Percentiles rank a stretch among this genome's conserved stretches.
Evolutionary conservation across 768 basidiomycete species (phyloP).

Genomic region (Phaeotremella skinneri): DNA sequence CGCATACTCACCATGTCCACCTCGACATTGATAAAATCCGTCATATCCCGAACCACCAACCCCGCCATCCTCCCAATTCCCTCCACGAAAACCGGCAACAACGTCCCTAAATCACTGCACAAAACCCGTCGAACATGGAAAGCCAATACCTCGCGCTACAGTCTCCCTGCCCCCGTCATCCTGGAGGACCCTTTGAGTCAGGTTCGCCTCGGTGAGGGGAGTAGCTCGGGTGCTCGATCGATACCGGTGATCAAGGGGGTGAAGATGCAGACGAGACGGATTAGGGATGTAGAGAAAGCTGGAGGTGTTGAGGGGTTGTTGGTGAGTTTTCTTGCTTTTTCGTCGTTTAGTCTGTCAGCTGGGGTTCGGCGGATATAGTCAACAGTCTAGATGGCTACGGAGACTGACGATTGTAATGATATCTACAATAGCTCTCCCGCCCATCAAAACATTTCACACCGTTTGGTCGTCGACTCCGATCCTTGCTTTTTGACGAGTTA

Average conservation of each 20-base stretch:
- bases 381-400: no score
- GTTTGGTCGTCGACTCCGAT: constrained; percentile 42
- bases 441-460: constrained; percentile 40
- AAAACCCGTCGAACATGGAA: constrained; percentile 47
- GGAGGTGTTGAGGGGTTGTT: constrained; percentile 50
- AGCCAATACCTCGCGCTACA: constrained; percentile 40
- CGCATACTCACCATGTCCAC: constrained; percentile 11
- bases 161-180: constrained; percentile 24
- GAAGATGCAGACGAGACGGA: constrained; percentile 43
- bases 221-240: not conserved
- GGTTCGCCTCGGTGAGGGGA: not conserved
- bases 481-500: constrained; percentile 39
- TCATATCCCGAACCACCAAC: constrained; percentile 33
- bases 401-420: not conserved
- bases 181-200: not conserved
- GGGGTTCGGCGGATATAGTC: no score
- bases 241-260: constrained; percentile 35
- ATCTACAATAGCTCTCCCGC: constrained; percentile 35
- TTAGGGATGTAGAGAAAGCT: constrained; percentile 47
- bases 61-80: constrained; percentile 46
- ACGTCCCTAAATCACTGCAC: constrained; percentile 50
- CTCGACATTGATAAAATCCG: constrained; percentile 8
- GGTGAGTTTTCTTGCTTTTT: no score
- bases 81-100: constrained; percentile 41
- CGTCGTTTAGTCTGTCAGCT: no score